Conservation (phyloP, 2,329 filamentous ascomycete species). For the Ambrosiella cleistominuta region DNA sequence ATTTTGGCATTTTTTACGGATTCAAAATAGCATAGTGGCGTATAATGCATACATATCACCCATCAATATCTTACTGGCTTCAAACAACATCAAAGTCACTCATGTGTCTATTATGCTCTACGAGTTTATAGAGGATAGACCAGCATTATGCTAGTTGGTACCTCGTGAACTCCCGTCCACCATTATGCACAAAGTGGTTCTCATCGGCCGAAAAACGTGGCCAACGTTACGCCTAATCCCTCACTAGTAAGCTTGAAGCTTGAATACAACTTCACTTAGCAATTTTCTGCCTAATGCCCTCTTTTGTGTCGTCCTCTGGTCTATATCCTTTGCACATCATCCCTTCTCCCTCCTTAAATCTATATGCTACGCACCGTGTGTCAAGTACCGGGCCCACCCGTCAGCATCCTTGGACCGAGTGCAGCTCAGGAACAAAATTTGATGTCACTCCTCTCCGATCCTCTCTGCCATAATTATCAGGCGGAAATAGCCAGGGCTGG, state of each 20-base stretch:
- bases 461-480: neutral
- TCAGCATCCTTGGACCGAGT: neutral
- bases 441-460: too few relatives aligned
- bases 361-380: neutral
- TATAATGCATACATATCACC: constrained; percentile 1
- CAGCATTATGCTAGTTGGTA: too few relatives aligned
- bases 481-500: neutral
- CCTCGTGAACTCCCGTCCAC: too few relatives aligned
- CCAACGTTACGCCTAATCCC: neutral
- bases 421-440: neutral
- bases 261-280: neutral
- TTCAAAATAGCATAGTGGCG: constrained; percentile 1
- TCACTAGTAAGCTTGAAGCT: neutral
- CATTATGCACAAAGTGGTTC: neutral
- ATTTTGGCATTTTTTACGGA: constrained; percentile 7
- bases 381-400: neutral
- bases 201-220: neutral
- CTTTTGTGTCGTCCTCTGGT: neutral
- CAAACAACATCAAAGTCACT: neutral
- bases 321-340: neutral
- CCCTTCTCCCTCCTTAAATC: neutral
- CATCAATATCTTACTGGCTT: neutral
- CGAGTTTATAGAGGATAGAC: too few relatives aligned
- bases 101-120: neutral
- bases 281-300: neutral